Base-by-base conservation (phyloP, 2,329 filamentous ascomycete species). In the Ciborinia camelliae region DNA sequence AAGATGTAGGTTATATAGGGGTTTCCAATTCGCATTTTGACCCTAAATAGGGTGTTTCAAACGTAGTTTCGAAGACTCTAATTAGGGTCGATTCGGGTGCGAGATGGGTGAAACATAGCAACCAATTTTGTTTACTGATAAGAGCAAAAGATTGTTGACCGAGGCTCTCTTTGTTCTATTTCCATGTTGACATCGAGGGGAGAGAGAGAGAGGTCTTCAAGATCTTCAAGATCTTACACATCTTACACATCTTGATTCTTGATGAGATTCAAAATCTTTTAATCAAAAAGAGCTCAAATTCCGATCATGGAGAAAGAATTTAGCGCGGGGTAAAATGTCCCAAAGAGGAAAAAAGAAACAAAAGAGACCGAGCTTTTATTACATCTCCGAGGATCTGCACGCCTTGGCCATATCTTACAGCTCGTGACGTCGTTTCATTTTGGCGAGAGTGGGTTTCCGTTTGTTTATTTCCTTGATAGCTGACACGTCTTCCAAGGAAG, bases 371-470 rank as follows among this genome's bases (percentile, higher is more conserved):
- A 45, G 54, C 54, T 57, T 45, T n/a, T n/a, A n/a, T n/a, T 18
- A n/a, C 8, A 32, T 45, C 39, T 58, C 26, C 28, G 10, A 45
- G 41, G 54, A 57, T 57, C 54, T 45, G 15, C 54, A 30, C 20
- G 26, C 10, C 12, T 15, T 45, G 26, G 26, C 28, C 54, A 8
- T 43, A 57, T 32, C 10, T 18, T 20, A 54, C 45, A 32, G 54
- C 54, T 58, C 54, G 54, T 58, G 54, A 58, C 39, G 54, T 58
- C 54, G 54, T 58, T 58, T 58, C 12, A 23, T 18, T 45, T 58
- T 58, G 54, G 54, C 54, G 54, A 58, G 54, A 58, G 54, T 58
- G 54, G 54, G 20, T 47, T 35, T 10, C 54, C 41, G 28, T 35
- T 58, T 58, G 28, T 57, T 57, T 45, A 58, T 23, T 58, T 28